Evolutionary conservation across 176 grass and related monocot genomes (phyloP).

Genomic region (Cenchrus fungigraminus): DNA sequence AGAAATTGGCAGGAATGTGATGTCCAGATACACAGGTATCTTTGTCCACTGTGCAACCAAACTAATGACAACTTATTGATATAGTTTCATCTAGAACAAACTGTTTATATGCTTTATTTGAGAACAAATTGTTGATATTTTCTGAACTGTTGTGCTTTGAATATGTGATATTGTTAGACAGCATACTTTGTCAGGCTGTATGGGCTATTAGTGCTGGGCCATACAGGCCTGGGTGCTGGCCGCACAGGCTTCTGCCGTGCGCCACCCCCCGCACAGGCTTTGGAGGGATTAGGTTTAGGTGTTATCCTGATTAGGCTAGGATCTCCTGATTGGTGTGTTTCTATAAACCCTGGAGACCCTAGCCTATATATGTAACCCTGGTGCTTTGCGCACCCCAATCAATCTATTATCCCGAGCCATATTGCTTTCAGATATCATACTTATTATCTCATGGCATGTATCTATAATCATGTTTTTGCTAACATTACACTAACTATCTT

Average conservation of each 20-base stretch:
- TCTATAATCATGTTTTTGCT: not conserved
- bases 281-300: no score
- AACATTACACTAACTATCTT: not conserved
- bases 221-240: no score
- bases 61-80: not conserved
- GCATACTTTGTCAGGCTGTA: no score
- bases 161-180: not conserved
- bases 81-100: not conserved
- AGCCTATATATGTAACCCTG: no score
- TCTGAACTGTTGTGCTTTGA: constrained; percentile 6
- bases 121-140: constrained; percentile 1
- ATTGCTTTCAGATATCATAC: not conserved
- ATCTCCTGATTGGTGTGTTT: no score
- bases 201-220: no score
- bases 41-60: constrained; percentile 27
- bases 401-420: no score
- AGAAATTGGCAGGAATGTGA: constrained; percentile 88
- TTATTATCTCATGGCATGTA: constrained; percentile 6
- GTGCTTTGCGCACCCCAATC: no score
- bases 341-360: no score
- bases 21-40: constrained; percentile 91
- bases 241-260: no score
- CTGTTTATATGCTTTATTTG: constrained; percentile 1
- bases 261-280: no score
- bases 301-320: no score